phyloP scores from a whole-genome alignment of 805 yeast species.

The Brettanomyces sp. region DNA sequence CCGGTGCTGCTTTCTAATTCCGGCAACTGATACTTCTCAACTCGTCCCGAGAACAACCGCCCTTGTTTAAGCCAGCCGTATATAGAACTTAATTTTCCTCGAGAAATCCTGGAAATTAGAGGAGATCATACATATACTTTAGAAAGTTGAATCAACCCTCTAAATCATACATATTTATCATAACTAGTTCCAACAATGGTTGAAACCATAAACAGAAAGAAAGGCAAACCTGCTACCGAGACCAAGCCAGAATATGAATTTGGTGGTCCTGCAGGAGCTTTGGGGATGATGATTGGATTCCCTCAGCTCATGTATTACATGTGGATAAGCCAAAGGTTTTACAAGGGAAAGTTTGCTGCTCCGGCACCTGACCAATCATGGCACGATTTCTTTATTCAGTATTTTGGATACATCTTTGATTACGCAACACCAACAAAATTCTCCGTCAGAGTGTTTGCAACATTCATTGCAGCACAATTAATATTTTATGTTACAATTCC shows the following conservation, averaged over 20 bases:
- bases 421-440: constrained; percentile 49
- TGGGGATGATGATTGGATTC: constrained; percentile 87
- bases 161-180: too few species aligned
- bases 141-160: too few species aligned
- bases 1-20: too few species aligned
- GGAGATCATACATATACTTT: too few species aligned
- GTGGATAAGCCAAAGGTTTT: constrained; percentile 86
- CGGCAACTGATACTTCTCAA: too few species aligned
- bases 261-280: constrained; percentile 86
- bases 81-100: too few species aligned
- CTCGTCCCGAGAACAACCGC: too few species aligned
- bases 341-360: constrained; percentile 61
- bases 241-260: constrained; percentile 59
- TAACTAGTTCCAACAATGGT: too few species aligned
- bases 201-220: too few species aligned
- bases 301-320: constrained; percentile 92
- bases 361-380: constrained; percentile 53
- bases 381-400: constrained; percentile 36
- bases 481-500: constrained; percentile 77
- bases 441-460: constrained; percentile 64
- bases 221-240: too few species aligned
- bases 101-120: too few species aligned
- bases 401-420: constrained; percentile 36
- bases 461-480: constrained; percentile 62
- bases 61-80: too few species aligned